A percentile compares a stretch with the other conserved stretches of the same genome.
Evolutionary conservation across 2,329 filamentous ascomycete species (phyloP).

Genomic region (Plectosphaerella sp.): DNA sequence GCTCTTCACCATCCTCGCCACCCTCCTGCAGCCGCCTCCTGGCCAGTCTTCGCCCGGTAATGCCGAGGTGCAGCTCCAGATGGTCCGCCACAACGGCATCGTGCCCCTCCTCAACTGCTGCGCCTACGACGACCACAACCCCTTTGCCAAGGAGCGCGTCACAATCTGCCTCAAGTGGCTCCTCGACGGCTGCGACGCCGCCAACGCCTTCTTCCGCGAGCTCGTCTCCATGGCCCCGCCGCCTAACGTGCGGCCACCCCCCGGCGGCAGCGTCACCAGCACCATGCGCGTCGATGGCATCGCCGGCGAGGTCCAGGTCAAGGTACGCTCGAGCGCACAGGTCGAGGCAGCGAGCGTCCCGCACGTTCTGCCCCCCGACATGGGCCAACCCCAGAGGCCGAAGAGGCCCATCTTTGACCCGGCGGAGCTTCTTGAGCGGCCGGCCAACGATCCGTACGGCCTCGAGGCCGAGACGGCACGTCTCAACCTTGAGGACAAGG

Average conservation of each 20-base stretch:
- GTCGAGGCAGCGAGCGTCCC: not conserved
- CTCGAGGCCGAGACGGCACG: slow-evolving; percentile 38
- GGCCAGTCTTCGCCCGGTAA: slow-evolving; percentile 58
- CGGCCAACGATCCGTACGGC: slow-evolving; percentile 22
- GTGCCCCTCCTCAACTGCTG: slow-evolving; percentile 87
- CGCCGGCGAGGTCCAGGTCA: slow-evolving; percentile 51
- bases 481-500: slow-evolving; percentile 29
- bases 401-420: slow-evolving; percentile 1
- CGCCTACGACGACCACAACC: slow-evolving; percentile 86
- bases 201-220: slow-evolving; percentile 66
- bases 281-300: slow-evolving; percentile 52
- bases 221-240: slow-evolving; percentile 44
- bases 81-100: slow-evolving; percentile 79
- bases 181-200: slow-evolving; percentile 69
- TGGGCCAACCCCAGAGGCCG: not conserved
- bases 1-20: slow-evolving; percentile 84
- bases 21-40: slow-evolving; percentile 77
- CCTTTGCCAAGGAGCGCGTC: slow-evolving; percentile 87
- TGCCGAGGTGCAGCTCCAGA: slow-evolving; percentile 79
- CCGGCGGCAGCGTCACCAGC: slow-evolving; percentile 30
- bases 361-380: slow-evolving; percentile 1
- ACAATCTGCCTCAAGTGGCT: slow-evolving; percentile 85
- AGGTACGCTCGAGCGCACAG: slow-evolving; percentile 31
- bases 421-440: slow-evolving; percentile 10
- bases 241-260: slow-evolving; percentile 29